Base-by-base conservation (phyloP, 176 grass and related monocot genomes). In the Triticum dicoccoides region DNA sequence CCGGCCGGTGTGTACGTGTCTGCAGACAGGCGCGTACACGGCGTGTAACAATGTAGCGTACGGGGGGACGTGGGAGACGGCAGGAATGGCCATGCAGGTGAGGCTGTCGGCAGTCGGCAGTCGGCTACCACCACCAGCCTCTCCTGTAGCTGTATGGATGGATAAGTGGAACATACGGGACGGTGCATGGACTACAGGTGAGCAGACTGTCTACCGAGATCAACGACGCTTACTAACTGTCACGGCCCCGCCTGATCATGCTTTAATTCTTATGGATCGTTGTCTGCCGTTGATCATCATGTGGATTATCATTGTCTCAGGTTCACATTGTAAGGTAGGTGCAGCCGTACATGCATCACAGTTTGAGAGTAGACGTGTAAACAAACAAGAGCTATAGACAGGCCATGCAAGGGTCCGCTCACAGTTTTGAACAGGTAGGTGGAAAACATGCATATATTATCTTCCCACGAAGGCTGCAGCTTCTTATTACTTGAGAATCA, bases 101-200 rank as follows among this genome's bases (percentile, higher is more conserved):
- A 89, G 67, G 82, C 59, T 89, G 87, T 85, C 82, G 68, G 61
- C n/a, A 6, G 87, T 85, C 82, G 68, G 61, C n/a, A 6, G 49
- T 52, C 49, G 49, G 49, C 49, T 52, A 52, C 24, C 38, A 21
- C 49, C 5, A 52, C 24, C 78, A 30, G 38, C 5, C 59, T 73
- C 38, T 44, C 54, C 41, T 42, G 41, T 42, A 42, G 33, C 68
- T 15, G 47, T 1, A 6, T 52, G 49, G 5, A 75, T 49, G 78
- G 80, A 69, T 52, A 34, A n/a, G 25, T 58, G 54, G 54, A 58
- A 58, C 54, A 58, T 58, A 20, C 17, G 6, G 6, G 6, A 58
- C 17, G 54, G 8, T 21, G 54, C 17, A 56, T 20, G 5, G 15
- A 51, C 13, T 51, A 5, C 42, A 42, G 25, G 63, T 23, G 44